Conservation (phyloP, 208 protist genomes). For the Acanthamoeba polyphaga region DNA sequence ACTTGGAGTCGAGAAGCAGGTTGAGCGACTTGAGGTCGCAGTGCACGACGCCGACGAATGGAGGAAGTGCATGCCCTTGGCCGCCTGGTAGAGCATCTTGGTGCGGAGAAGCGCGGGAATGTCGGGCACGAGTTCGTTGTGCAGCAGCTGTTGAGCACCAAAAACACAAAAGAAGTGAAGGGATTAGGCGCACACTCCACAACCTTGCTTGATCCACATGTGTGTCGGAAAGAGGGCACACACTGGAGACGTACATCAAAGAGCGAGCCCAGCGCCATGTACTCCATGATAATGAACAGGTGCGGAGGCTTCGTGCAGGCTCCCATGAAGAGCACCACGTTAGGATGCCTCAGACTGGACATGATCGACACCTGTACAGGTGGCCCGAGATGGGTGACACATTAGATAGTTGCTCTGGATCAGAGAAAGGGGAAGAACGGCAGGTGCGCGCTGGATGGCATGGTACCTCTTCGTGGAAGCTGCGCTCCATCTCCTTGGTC, state of each 20-base stretch:
- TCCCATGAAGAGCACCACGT: constrained; percentile 20
- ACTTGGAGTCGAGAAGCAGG: constrained; percentile 1
- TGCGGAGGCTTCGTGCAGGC: not conserved
- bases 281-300: constrained; percentile 47
- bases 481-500: constrained; percentile 16
- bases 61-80: constrained; percentile 65
- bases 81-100: not conserved
- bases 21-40: constrained; percentile 31
- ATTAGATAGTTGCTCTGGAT: no score
- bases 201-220: no score
- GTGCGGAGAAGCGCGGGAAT: no score
- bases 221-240: no score
- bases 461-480: constrained; percentile 10
- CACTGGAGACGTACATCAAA: not conserved
- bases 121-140: no score
- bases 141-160: no score
- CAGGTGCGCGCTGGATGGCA: no score
- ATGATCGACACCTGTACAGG: not conserved
- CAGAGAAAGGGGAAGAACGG: no score
- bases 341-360: not conserved
- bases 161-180: no score
- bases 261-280: not conserved
- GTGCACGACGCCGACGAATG: not conserved
- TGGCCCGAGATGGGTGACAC: no score
- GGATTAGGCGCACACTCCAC: no score